Evolutionary conservation across 116 monocot genomes (phyloP), one percentile per base, ranked within the genome.

Genomic region (Posidonia oceanica): DNA sequence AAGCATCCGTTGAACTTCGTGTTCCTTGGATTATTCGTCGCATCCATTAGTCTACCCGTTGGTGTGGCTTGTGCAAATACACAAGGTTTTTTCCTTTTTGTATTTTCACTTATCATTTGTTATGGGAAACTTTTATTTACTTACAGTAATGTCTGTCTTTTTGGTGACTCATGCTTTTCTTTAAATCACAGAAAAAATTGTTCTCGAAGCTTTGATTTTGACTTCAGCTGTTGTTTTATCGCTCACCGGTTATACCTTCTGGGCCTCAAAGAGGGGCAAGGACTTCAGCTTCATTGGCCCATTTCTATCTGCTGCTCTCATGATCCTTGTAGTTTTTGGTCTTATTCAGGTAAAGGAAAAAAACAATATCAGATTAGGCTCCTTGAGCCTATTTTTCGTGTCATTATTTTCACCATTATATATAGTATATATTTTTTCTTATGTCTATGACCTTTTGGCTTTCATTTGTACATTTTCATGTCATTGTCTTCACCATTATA

Each of bases 21-120:
- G 18, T 79, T 88, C 36, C 88, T 91, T 52, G 88, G 85, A 39
- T 70, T 91, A 54, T 91, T 91, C 69, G 88, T 85, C 40, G 64
- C 82, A n/a, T 88, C 78, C 72, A 73, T 91, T 52, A 91, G 91
- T 75, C 73, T 91, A 39, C 85, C 83, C 37, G 70, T 88, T 64
- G 91, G 91, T 60, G 85, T 91, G 71, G 85, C 78, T 48, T 91
- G 91, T 76, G 88, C 91, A 59, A 88, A 85, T 76, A 91, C 88
- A 36, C 22, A 88, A 83, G 91, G 91, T 91, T 16, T 15, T 64
- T 29, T 29, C 29, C 1, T 29, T 29, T 29, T 29, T 1, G 29
- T 29, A 29, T 1, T 29, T 29, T 29, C 29, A 40, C 13, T 62
- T 29, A 5, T 36, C 36, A 29, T 61, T 23, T 36, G 3, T 61